A percentile compares a stretch with the other conserved stretches of the same genome.
Evolutionary conservation across 305 asterid genomes (phyloP).

Genomic region (Ilex paraguariensis): DNA sequence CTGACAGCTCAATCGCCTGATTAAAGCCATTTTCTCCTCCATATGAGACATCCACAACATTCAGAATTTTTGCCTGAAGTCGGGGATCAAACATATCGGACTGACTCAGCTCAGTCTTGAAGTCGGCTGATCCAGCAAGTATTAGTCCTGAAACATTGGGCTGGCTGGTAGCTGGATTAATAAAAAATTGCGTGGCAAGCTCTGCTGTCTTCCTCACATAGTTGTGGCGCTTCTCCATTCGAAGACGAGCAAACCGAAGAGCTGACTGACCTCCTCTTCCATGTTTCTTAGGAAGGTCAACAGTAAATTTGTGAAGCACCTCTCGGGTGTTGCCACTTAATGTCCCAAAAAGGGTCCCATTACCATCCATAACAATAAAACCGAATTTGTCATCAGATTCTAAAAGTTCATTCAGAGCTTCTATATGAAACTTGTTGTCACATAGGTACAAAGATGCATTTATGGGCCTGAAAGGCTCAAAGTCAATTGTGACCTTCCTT

Average conservation of each 20-base stretch:
- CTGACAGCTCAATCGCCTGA: slow-evolving; percentile 1
- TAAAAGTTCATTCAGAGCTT: no score
- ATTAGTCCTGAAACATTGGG: slow-evolving; percentile 1
- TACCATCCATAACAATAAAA: slow-evolving; percentile 3
- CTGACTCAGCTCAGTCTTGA: slow-evolving; percentile 3
- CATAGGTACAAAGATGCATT: neutral
- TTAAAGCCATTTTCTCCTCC: neutral
- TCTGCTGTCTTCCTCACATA: slow-evolving; percentile 2
- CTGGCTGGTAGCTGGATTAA: slow-evolving; percentile 1
- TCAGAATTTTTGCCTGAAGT: slow-evolving; percentile 1
- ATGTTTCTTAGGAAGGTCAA: slow-evolving; percentile 4
- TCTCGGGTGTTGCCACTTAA: slow-evolving; percentile 1
- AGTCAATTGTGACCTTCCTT: slow-evolving; percentile 2
- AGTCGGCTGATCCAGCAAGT: slow-evolving; percentile 5
- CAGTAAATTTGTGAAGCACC: slow-evolving; percentile 2
- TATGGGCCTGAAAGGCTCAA: slow-evolving; percentile 2
- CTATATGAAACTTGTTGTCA: no score
- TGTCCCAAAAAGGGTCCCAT: slow-evolving; percentile 2
- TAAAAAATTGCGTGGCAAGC: slow-evolving; percentile 1
- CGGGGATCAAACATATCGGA: slow-evolving; percentile 3
- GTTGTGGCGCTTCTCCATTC: no score
- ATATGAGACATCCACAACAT: neutral
- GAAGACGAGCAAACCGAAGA: neutral
- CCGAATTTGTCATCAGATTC: no score
- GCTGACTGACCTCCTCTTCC: slow-evolving; percentile 4